Evolutionary conservation across 106 monocot species (phyloP), one percentile per base, ranked within the genome.

Genomic region (Platanthera guangdongensis): DNA sequence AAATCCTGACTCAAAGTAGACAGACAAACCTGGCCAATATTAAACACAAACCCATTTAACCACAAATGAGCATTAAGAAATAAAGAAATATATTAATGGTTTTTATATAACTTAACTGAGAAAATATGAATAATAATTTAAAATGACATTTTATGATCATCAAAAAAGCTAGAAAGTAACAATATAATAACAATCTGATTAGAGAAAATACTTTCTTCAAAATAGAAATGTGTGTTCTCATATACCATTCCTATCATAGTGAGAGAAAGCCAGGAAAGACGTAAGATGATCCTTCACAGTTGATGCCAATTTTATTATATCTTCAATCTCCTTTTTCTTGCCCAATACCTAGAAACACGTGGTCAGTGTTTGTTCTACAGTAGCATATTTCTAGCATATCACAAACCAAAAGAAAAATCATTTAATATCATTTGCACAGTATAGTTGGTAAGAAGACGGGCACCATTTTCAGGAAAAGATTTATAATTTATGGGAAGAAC

Each of bases 191-290:
- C 15, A 60, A 60, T 16, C 60, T 16, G 16, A 60, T 6, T 15
- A 16, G n/a, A 15, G 16, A 11, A 60, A 60, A 18, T 39, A 60
- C 39, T 39, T 39, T 39, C 39, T 39, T 39, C 39, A 39, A 39
- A 39, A 39, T 39, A 39, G 39, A 39, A 39, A 39, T 39, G 39
- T 39, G 60, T 16, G 18, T 16, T 18, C 12, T 60, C 3, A 45
- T 57, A 70, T 86, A 95, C 95, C 92, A 85, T 95, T 92, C 76
- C 88, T 86, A 22, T 90, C 77, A 79, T 84, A 95, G 0, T 70
- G 74, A 68, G 81, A 79, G 74, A 95, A 95, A 16, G 86, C 75
- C 49, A 82, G 81, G 82, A 90, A 92, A 32, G 81, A 78, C 81
- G 77, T 50, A 22, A 95, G 80, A 86, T 92, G 95, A 60, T 92